Base-by-base conservation (phyloP, 2,329 filamentous ascomycete genomes). In the Penicillium concentricum region DNA sequence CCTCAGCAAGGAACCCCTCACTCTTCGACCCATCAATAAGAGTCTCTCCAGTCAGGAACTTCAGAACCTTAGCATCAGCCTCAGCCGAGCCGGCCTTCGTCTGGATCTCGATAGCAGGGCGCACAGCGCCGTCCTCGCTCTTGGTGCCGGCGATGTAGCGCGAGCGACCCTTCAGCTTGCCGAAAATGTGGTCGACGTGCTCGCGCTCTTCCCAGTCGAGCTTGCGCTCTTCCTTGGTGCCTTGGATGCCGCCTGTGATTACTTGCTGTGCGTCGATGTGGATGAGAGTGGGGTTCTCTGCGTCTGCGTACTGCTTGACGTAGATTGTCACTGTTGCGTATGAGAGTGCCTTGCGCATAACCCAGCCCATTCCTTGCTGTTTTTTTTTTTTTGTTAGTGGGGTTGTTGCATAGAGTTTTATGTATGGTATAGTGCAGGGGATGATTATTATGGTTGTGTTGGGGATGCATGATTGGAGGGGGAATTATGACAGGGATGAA, bases 141-240 rank as follows among this genome's bases (percentile, higher is more conserved):
- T 74, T 67, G 12, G 61, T 61, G 12, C 65, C 70, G 18, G 70
- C 69, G 57, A 84, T 63, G 70, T 81, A 86, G 44, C 78, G 75
- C 42, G 81, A 84, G 58, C 80, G 81, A 56, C 88, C 90, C 50
- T 79, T 78, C 60, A 94, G 82, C 54, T 76, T 78, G 57, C 92
- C 92, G 72, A 95, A 96, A 63, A 96, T 83, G 80, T 86, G 87
- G 79, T 96, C 91, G 24, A 77, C 78, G 78, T 92, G 90, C 61
- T 84, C 82, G 65, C 88, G 86, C 53, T 75, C 81, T 24, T 74
- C 71, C 76, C 81, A 86, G 69, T 88, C 81, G 3, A 88, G 73
- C 1, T 69, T 74, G 46, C 87, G 82, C 8, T 75, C 68, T 70
- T 90, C 87, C 18, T 76, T 76, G 18, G 82, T 92, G 66, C 85